Evolutionary conservation across 2,329 filamentous ascomycete species (phyloP).

Genomic region (Penicillium paneum): DNA sequence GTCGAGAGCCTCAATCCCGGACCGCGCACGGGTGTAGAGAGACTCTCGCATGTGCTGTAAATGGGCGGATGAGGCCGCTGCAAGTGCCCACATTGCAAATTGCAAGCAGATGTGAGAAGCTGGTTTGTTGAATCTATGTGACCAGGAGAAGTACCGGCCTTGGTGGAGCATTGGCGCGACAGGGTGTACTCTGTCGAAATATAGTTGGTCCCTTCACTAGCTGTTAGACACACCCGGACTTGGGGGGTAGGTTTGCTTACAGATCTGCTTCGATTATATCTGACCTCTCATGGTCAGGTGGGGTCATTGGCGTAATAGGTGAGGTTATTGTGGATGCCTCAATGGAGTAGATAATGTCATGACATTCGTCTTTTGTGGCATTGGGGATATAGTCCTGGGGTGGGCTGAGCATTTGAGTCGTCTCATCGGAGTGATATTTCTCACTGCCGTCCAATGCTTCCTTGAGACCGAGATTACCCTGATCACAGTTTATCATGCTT

Average conservation of each 20-base stretch:
- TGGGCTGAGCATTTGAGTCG: not conserved
- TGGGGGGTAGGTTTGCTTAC: not conserved
- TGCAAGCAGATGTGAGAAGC: constrained; percentile 30
- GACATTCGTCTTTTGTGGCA: not conserved
- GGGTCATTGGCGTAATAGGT: not conserved
- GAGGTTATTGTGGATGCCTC: not conserved
- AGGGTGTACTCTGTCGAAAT: constrained; percentile 32
- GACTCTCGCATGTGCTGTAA: constrained; percentile 27
- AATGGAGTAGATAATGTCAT: not conserved
- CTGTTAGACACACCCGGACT: not conserved
- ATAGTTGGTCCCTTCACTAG: constrained; percentile 27
- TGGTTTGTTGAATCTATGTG: constrained; percentile 15
- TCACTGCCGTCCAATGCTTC: not conserved
- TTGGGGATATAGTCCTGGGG: not conserved
- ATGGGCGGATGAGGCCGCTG: constrained; percentile 34
- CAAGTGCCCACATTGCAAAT: constrained; percentile 39
- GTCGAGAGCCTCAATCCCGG: constrained; percentile 6
- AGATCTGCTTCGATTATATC: constrained; percentile 6
- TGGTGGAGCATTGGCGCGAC: constrained; percentile 30
- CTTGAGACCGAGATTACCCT: not conserved
- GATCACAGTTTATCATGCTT: constrained; percentile 1
- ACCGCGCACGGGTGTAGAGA: constrained; percentile 27
- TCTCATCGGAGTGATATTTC: not conserved
- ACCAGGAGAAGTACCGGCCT: constrained; percentile 29
- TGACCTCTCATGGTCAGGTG: not conserved